These are phyloP conservation scores for Acanthamoeba divionensis DNA, from an alignment of 208 protist genomes.

Conservation along the genomic window DNA sequence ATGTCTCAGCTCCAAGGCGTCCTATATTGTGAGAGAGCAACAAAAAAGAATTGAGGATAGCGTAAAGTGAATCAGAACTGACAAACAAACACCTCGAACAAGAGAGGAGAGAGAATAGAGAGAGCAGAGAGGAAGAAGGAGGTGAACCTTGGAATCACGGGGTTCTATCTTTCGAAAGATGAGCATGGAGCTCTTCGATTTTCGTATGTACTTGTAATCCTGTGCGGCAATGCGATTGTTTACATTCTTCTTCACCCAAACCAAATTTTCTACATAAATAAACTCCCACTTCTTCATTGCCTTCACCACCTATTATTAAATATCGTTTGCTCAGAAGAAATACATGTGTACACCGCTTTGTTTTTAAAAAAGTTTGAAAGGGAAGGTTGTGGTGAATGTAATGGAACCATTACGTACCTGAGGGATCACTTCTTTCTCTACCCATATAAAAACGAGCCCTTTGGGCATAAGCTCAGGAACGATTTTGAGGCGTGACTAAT, in stretches of 20 bases:
- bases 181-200: slow-evolving; percentile 65
- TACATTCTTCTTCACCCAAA: slow-evolving; percentile 54
- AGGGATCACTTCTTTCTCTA: slow-evolving; percentile 70
- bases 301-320: neutral
- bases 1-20: slow-evolving; percentile 63
- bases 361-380: neutral
- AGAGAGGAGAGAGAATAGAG: too few relatives aligned
- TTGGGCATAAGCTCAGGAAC: slow-evolving; percentile 28
- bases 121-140: neutral
- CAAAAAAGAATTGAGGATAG: neutral
- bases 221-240: slow-evolving; percentile 58
- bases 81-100: too few relatives aligned
- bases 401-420: neutral
- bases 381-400: neutral
- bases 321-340: neutral
- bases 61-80: neutral
- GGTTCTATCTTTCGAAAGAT: slow-evolving; percentile 70
- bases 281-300: slow-evolving; percentile 63
- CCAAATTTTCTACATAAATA: slow-evolving; percentile 74
- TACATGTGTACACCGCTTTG: neutral
- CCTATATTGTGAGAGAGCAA: neutral
- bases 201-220: slow-evolving; percentile 46
- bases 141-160: neutral
- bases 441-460: slow-evolving; percentile 72
- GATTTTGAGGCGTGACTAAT: slow-evolving; percentile 53